phyloP scores from a whole-genome alignment of 768 basidiomycete genomes.

The Cyclocybe aegerita region DNA sequence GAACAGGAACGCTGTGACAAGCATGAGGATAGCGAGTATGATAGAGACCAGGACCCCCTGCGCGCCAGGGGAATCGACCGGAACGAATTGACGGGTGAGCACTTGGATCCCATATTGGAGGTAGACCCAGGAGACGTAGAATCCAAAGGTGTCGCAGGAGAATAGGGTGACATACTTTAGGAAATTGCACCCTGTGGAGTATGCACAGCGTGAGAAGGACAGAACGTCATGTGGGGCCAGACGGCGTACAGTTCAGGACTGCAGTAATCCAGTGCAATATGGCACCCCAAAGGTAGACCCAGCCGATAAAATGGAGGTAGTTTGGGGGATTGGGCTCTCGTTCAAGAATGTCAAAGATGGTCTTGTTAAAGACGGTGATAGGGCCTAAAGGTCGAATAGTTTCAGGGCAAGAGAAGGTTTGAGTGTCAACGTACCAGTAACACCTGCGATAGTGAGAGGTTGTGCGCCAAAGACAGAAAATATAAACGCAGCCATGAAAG shows the following conservation, averaged over 20 bases:
- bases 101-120: constrained; percentile 89
- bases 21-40: constrained; percentile 77
- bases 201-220: background rate
- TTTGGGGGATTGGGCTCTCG: constrained; percentile 57
- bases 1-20: constrained; percentile 74
- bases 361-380: constrained; percentile 92
- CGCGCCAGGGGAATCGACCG: constrained; percentile 26
- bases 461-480: constrained; percentile 89
- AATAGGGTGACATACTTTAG: constrained; percentile 87
- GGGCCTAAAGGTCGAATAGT: constrained; percentile 52
- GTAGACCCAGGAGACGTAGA: constrained; percentile 90
- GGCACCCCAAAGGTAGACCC: constrained; percentile 92
- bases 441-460: constrained; percentile 89
- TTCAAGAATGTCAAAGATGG: constrained; percentile 75
- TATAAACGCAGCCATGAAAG: constrained; percentile 88
- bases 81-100: constrained; percentile 66
- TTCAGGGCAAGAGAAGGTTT: background rate
- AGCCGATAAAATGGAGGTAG: constrained; percentile 87
- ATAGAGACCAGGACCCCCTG: constrained; percentile 61
- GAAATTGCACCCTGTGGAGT: constrained; percentile 68
- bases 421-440: constrained; percentile 56
- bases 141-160: constrained; percentile 90
- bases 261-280: constrained; percentile 85
- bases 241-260: constrained; percentile 63
- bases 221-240: background rate